Percentiles rank a stretch among this genome's conserved stretches.
Evolutionary conservation across 148 eudicot genomes (phyloP).

Genomic region (Arbutus unedo): DNA sequence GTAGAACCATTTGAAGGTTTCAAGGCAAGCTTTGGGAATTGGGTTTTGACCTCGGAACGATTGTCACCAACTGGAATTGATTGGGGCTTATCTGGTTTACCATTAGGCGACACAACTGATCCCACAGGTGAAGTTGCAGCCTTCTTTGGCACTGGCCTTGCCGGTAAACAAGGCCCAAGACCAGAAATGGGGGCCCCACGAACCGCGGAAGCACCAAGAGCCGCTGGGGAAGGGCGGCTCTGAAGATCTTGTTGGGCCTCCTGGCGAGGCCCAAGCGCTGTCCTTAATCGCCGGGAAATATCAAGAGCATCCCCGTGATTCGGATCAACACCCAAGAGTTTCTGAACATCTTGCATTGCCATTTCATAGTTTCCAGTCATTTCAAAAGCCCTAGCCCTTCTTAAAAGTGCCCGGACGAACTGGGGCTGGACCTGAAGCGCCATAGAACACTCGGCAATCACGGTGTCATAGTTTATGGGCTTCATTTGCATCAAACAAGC

Average conservation of each 20-base stretch:
- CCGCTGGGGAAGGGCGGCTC: constrained; percentile 88
- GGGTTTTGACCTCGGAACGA: constrained; percentile 54
- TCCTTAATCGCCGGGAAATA: constrained; percentile 52
- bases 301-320: constrained; percentile 75
- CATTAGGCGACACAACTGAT: constrained; percentile 25
- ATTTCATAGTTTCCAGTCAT: constrained; percentile 74
- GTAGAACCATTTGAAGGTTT: constrained; percentile 62
- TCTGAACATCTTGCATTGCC: constrained; percentile 75
- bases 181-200: constrained; percentile 84
- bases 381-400: constrained; percentile 85
- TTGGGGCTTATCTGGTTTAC: constrained; percentile 52
- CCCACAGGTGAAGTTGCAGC: constrained; percentile 26
- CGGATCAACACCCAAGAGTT: constrained; percentile 56
- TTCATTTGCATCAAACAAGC: constrained; percentile 98
- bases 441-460: constrained; percentile 68
- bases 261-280: constrained; percentile 54
- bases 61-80: constrained; percentile 41
- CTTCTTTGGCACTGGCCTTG: constrained; percentile 76
- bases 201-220: constrained; percentile 92
- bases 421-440: constrained; percentile 88
- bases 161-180: constrained; percentile 88
- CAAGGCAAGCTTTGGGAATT: constrained; percentile 57
- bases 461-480: constrained; percentile 75
- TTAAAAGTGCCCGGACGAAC: constrained; percentile 63
- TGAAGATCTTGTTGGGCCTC: constrained; percentile 82